Evolutionary conservation across 495 filamentous ascomycete genomes (phyloP).

Genomic region (Immersiella caudata): DNA sequence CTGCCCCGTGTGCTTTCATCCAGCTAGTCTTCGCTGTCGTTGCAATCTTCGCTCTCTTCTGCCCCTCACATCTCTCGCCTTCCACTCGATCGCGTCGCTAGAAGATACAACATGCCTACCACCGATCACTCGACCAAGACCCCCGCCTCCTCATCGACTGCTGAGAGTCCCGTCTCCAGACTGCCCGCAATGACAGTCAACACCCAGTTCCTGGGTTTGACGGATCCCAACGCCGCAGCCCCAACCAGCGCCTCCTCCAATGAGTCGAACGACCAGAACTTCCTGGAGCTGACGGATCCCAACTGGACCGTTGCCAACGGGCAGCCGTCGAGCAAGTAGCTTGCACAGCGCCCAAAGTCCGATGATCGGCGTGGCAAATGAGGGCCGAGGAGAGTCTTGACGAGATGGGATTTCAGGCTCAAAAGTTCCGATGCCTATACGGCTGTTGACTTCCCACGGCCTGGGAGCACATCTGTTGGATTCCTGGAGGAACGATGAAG

Average conservation of each 20-base stretch:
- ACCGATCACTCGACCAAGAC: neutral
- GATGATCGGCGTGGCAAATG: neutral
- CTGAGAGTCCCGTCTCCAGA: neutral
- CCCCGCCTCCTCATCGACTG: neutral
- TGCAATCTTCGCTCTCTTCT: neutral
- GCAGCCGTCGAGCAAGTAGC: neutral
- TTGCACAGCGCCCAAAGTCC: neutral
- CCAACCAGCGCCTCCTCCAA: neutral
- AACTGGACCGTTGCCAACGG: neutral
- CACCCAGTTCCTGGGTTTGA: neutral
- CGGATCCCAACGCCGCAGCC: neutral
- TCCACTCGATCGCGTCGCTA: neutral
- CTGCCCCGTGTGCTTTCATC: neutral
- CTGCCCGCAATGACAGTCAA: neutral
- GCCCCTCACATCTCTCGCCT: neutral
- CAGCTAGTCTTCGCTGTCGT: no score
- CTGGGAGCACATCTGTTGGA: no score
- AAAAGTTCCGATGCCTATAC: no score
- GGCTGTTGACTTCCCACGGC: no score
- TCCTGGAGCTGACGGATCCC: neutral
- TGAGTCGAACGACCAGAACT: neutral
- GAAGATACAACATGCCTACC: neutral
- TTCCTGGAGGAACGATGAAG: no score
- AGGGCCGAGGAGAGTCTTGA: no score
- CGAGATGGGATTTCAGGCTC: no score